Evolutionary conservation across 805 yeast genomes (phyloP), one percentile per base, ranked within the genome.

Genomic region (Yarrowia sp.): DNA sequence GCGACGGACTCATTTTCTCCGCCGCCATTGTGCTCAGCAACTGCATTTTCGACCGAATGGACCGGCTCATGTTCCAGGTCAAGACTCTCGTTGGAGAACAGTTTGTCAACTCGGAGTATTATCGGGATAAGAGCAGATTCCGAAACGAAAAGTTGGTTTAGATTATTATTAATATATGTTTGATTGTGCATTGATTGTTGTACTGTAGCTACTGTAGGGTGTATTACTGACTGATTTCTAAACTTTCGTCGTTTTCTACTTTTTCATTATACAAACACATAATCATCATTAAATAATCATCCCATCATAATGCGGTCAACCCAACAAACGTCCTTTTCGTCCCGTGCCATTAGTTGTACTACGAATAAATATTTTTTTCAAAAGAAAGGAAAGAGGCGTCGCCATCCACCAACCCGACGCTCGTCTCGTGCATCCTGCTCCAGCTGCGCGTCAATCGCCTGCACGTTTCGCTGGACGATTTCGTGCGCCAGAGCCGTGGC

Each of bases 61-160:
- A 75, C 64, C 74, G 72, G 13, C 65, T 73, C 9, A 66, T 73
- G 65, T 36, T 73, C 18, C 65, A 72, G 9, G 70, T 72, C 39
- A 75, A 75, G 66, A 73, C 71, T 3, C 69, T 75, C 10, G 78
- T 75, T 3, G 78, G 78, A 10, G 78, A 75, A 58, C 69, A 71
- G 36, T 75, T 69, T 66, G 75, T 72, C 22, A 65, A 68, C 13
- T 71, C 69, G 36, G 47, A 65, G 10, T 64, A 53, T 15, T 68
- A 68, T 36, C 51, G 64, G 3, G 64, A 55, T n/a, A 11, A 44
- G n/a, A 28, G n/a, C 3, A 43, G 60, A 3, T 39, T 55, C 47
- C 11, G n/a, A 5, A 55, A 55, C 47, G 61, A 55, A 7, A 55
- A 41, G 9, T 14, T 41, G n/a, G 61, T 55, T 15, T 55, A 41